Conservation (phyloP, 768 basidiomycete genomes). For the Leccinum incarnatum region DNA sequence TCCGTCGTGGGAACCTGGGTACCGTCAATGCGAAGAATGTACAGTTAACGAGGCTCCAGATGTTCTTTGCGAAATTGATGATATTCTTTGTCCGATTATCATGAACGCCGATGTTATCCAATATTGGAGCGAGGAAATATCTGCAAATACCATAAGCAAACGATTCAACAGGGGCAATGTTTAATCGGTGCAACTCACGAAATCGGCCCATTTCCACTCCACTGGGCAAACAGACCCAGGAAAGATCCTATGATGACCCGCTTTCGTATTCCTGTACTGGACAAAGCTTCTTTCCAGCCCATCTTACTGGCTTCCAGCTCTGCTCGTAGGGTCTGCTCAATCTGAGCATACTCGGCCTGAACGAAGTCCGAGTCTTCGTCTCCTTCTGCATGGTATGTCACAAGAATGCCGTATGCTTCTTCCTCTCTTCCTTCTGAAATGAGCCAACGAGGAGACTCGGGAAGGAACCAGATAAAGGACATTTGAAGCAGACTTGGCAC, state of each 20-base stretch:
- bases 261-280: slow-evolving; percentile 15
- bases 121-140: slow-evolving; percentile 7
- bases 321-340: slow-evolving; percentile 19
- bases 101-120: slow-evolving; percentile 21
- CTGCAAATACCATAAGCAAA: slow-evolving; percentile 3
- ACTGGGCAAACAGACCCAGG: slow-evolving; percentile 16
- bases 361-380: neutral
- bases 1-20: slow-evolving; percentile 18
- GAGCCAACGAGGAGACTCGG: slow-evolving; percentile 67
- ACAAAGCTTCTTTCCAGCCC: neutral
- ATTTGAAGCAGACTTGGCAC: slow-evolving; percentile 54
- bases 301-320: slow-evolving; percentile 4
- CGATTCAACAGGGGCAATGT: fast-evolving
- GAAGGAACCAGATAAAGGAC: slow-evolving; percentile 53
- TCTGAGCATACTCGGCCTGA: neutral
- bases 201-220: slow-evolving; percentile 12
- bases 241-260: slow-evolving; percentile 12
- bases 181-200: neutral
- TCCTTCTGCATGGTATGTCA: slow-evolving; percentile 28
- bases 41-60: slow-evolving; percentile 12
- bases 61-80: slow-evolving; percentile 11
- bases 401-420: slow-evolving; percentile 48
- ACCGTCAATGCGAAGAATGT: slow-evolving; percentile 4
- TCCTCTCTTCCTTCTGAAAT: slow-evolving; percentile 51
- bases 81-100: slow-evolving; percentile 17